Base-by-base conservation (phyloP, 352 stramenopile species). In the Phytophthora meadii region DNA sequence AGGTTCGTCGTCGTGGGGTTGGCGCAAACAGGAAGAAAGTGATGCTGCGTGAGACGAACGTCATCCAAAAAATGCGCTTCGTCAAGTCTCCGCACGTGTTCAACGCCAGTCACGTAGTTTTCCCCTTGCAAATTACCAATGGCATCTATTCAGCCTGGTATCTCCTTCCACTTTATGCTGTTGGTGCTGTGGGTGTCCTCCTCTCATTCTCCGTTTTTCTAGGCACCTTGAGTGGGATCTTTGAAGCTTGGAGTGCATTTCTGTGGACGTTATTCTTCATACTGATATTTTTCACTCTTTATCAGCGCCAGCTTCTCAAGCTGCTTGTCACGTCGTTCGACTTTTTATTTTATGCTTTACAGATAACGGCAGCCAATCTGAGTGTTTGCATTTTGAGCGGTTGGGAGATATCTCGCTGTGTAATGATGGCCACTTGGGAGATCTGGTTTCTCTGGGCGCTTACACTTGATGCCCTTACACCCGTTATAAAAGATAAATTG, bases 281-380 rank as follows among this genome's bases (percentile, higher is more conserved):
- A 3, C 5, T 25, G 5, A 30, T 47, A 2, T 76, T 77, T n/a
- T n/a, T 17, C 3, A 48, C 36, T 8, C 32, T 76, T 15, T 76
- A 67, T 28, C 61, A 82, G 7, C 68, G 68, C 0, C 19, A 82
- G 9, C 42, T 85, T 9, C 53, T 85, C 1, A 34, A 47, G 17
- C 24, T 63, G 2, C 45, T 81, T 14, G 19, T 70, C 22, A 70
- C 55, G 11, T 85, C 77, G 8, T 85, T 82, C 41, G 74, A 85
- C 40, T 77, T 74, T 36, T 28, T 76, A 6, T 81, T 79, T 36
- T 77, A 82, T 54, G 42, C 47, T 0, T 39, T 68, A 3, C 66
- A 85, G 28, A 56, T 67, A 6, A 65, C 62, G 1, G 19, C 59
- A 27, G 72, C 71, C n/a, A 69, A 75, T 37, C 15, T 76, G 3